A percentile compares a stretch with the other conserved stretches of the same genome.
Evolutionary conservation across 805 yeast species (phyloP).

Genomic region (Clavispora asparagi): DNA sequence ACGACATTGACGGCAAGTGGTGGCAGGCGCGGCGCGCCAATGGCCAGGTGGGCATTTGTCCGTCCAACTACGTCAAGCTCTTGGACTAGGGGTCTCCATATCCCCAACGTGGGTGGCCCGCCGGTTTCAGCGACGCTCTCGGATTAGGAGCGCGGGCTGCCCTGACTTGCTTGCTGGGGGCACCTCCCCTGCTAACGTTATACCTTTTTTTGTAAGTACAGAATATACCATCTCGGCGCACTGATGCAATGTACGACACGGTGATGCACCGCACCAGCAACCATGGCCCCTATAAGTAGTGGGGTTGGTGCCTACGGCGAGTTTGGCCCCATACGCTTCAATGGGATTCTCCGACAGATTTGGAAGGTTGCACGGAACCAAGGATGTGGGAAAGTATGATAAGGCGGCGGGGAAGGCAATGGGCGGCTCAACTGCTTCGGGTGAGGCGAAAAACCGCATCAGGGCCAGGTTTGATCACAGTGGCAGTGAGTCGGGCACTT

Average conservation of each 20-base stretch:
- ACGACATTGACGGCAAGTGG: conserved; percentile 95
- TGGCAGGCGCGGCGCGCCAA: conserved; percentile 91
- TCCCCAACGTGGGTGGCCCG: not conserved
- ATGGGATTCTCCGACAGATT: conserved; percentile 39
- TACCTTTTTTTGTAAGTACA: not conserved
- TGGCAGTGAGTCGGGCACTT: too few relatives aligned
- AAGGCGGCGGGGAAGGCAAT: conserved; percentile 26
- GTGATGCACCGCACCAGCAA: not conserved
- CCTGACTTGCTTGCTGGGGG: not conserved
- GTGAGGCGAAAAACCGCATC: conserved; percentile 26
- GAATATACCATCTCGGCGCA: not conserved
- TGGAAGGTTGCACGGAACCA: conserved; percentile 23
- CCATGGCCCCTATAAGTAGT: not conserved
- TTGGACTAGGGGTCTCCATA: conserved; percentile 33
- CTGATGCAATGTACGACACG: not conserved
- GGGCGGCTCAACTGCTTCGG: conserved; percentile 24
- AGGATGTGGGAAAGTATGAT: conserved; percentile 23
- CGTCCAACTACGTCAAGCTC: conserved; percentile 86
- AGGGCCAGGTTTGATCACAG: conserved; percentile 22
- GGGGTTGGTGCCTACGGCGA: too few relatives aligned
- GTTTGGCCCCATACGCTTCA: not conserved
- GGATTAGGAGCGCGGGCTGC: not conserved
- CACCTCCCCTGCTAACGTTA: not conserved
- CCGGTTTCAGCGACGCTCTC: not conserved
- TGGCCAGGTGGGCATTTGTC: conserved; percentile 95